These are phyloP conservation scores for Xylaria sp. DNA, from an alignment of 2,329 filamentous ascomycete genomes.

Conservation along the genomic window DNA sequence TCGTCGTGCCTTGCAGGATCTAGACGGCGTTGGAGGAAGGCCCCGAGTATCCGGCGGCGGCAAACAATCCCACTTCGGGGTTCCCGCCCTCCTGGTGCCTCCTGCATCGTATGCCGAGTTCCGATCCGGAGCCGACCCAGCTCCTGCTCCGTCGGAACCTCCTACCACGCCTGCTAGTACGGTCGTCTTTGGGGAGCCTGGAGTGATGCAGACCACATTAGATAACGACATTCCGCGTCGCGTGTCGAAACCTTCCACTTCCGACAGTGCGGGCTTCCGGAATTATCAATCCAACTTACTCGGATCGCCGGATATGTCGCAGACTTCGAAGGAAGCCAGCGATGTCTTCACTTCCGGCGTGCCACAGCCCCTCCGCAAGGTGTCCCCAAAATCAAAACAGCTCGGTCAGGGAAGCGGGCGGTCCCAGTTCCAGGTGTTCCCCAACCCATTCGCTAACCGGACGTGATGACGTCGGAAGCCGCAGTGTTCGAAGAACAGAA, in stretches of 20 bases:
- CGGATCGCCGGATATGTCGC: neutral
- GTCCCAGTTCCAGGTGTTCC: conserved; percentile 14
- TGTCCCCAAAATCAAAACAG: neutral
- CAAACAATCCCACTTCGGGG: neutral
- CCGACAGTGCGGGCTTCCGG: neutral
- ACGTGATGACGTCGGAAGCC: conserved; percentile 24
- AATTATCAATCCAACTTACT: conserved; percentile 8
- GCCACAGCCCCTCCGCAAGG: conserved; percentile 3
- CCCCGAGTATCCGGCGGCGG: neutral
- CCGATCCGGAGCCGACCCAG: neutral
- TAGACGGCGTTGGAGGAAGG: neutral
- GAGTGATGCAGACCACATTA: neutral
- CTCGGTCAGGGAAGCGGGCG: neutral
- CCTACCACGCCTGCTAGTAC: neutral
- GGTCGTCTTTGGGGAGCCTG: conserved; percentile 1
- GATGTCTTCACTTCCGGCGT: neutral
- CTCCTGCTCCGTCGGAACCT: neutral
- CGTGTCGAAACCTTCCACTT: neutral
- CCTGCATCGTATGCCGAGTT: neutral
- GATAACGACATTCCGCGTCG: neutral
- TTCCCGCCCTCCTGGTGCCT: neutral
- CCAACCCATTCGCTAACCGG: conserved; percentile 20
- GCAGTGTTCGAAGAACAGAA: neutral
- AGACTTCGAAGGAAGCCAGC: neutral
- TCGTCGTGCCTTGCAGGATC: neutral